Conservation (phyloP, 108 stramenopile genomes). For the Aurantiochytrium sp. region DNA sequence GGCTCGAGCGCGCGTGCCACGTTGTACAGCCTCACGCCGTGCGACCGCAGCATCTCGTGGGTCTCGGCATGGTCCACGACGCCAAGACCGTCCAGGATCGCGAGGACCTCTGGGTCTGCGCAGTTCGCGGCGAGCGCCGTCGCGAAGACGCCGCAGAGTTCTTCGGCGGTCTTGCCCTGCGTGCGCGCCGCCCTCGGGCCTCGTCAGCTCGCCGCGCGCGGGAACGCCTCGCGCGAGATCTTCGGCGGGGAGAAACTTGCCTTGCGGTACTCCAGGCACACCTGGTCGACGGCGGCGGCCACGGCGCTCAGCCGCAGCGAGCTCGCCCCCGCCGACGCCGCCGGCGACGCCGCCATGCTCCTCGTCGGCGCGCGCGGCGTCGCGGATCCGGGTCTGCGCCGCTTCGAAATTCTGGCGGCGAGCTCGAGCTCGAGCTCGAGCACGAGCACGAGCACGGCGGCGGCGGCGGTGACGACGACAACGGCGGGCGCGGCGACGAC, state of each 20-base stretch:
- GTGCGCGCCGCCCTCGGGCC: too few relatives aligned
- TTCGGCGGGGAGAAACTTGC: background rate
- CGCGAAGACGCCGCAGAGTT: background rate
- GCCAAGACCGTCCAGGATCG: background rate
- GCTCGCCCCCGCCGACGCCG: background rate
- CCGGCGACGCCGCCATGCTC: background rate
- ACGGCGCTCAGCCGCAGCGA: background rate
- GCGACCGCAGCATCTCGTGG: background rate
- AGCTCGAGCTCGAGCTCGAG: too few relatives aligned
- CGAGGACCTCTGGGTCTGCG: background rate
- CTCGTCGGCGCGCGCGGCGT: background rate
- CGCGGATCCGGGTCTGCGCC: too few relatives aligned
- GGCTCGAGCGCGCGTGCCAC: background rate
- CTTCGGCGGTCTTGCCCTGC: background rate
- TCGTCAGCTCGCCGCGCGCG: too few relatives aligned
- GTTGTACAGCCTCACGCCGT: constrained; percentile 10
- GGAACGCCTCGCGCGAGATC: too few relatives aligned
- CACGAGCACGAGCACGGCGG: too few relatives aligned
- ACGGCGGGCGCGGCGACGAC: too few relatives aligned
- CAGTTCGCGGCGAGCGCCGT: background rate
- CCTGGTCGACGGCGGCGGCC: background rate
- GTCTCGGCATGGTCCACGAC: constrained; percentile 1
- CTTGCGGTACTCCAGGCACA: background rate
- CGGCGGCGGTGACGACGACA: too few relatives aligned
- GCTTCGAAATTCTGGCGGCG: too few relatives aligned